Conservation (phyloP, 805 yeast species). For the Tetrapisispora phaffii region DNA sequence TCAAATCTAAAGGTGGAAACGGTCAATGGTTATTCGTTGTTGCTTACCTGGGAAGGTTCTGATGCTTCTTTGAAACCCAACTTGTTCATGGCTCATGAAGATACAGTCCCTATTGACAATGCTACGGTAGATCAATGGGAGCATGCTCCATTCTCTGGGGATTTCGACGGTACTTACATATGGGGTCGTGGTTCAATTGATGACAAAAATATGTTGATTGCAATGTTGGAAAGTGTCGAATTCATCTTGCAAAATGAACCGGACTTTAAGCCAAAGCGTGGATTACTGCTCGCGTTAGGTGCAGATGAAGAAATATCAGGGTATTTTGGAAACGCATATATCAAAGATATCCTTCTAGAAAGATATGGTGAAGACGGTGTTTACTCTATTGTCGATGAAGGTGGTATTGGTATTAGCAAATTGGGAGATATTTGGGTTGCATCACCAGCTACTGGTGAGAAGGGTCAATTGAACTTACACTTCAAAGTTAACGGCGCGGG, state of each 20-base stretch:
- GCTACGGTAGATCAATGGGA: conserved; percentile 53
- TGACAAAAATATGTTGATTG: conserved; percentile 60
- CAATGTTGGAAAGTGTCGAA: conserved; percentile 59
- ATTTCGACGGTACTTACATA: conserved; percentile 50
- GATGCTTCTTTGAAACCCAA: conserved; percentile 47
- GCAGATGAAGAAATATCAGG: conserved; percentile 75
- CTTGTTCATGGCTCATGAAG: conserved; percentile 71
- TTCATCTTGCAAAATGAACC: conserved; percentile 40
- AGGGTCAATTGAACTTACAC: conserved; percentile 46
- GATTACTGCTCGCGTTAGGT: conserved; percentile 58
- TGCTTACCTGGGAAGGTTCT: conserved; percentile 57
- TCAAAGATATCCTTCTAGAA: conserved; percentile 39
- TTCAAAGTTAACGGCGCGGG: conserved; percentile 53
- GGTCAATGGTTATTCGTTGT: conserved; percentile 56
- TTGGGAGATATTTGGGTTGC: conserved; percentile 42
- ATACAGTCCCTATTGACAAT: conserved; percentile 70
- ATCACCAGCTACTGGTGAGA: conserved; percentile 49
- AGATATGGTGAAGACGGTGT: conserved; percentile 53
- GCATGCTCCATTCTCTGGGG: conserved; percentile 56
- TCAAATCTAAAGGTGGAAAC: conserved; percentile 38
- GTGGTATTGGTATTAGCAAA: conserved; percentile 30
- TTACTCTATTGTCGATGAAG: conserved; percentile 64
- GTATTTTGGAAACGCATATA: conserved; percentile 42
- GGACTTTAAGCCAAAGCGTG: conserved; percentile 48
- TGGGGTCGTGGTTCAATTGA: conserved; percentile 78